Evolutionary conservation across 768 basidiomycete species (phyloP).

Genomic region (Amanita rimosa): DNA sequence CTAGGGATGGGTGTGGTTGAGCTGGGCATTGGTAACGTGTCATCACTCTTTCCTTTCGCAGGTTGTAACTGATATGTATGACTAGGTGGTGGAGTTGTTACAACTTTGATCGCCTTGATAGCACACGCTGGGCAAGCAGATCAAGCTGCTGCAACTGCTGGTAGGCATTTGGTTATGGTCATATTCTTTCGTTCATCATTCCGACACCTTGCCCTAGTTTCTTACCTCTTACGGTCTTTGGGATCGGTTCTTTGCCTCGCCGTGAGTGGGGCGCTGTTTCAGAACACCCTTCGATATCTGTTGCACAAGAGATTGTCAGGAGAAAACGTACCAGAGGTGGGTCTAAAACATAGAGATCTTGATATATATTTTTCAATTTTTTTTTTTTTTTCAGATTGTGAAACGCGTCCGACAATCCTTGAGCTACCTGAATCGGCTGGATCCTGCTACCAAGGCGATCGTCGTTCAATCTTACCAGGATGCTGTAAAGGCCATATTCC

Average conservation of each 20-base stretch:
- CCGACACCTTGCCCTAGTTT: slow-evolving; percentile 23
- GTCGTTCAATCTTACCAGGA: slow-evolving; percentile 31
- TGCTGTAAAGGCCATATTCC: slow-evolving; percentile 36
- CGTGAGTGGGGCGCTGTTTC: slow-evolving; percentile 43
- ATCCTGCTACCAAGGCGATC: slow-evolving; percentile 21
- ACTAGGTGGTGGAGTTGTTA: slow-evolving; percentile 40
- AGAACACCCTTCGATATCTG: slow-evolving; percentile 33
- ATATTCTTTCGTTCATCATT: background rate
- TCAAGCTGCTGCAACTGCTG: slow-evolving; percentile 57
- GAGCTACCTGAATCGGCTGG: slow-evolving; percentile 31
- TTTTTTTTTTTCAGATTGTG: slow-evolving; percentile 25
- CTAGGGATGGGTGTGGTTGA: slow-evolving; percentile 24
- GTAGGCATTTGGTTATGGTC: slow-evolving; percentile 19
- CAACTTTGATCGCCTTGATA: slow-evolving; percentile 47
- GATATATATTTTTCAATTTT: too few species aligned
- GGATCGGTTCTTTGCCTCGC: slow-evolving; percentile 50
- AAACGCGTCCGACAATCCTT: slow-evolving; percentile 40
- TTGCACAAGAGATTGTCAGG: slow-evolving; percentile 31
- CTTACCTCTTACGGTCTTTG: slow-evolving; percentile 56
- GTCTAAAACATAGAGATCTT: slow-evolving; percentile 6
- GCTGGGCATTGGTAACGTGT: slow-evolving; percentile 22
- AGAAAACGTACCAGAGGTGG: slow-evolving; percentile 41
- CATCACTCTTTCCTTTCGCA: slow-evolving; percentile 14
- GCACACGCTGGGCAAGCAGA: slow-evolving; percentile 51
- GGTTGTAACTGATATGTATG: background rate